phyloP scores from a whole-genome alignment of 2,329 filamentous ascomycete species.

The Gyromitra esculenta region DNA sequence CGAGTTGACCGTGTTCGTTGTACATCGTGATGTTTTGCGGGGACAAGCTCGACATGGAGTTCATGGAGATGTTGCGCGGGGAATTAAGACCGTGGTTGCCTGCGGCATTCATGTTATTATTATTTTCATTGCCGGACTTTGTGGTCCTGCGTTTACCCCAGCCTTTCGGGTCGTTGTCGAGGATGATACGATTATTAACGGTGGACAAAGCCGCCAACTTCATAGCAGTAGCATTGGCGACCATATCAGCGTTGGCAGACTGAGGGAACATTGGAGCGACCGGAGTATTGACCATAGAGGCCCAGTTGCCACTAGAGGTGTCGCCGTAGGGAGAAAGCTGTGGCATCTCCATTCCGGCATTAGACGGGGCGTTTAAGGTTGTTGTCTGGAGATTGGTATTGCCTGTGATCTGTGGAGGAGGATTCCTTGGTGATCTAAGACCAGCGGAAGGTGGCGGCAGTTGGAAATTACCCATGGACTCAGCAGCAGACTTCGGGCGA shows the following conservation, averaged over 20 bases:
- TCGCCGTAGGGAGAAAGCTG: conserved; percentile 84
- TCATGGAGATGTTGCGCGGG: conserved; percentile 66
- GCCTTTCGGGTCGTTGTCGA: conserved; percentile 82
- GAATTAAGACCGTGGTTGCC: conserved; percentile 66
- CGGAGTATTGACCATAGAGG: conserved; percentile 96
- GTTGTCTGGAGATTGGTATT: conserved; percentile 82
- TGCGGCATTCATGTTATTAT: conserved; percentile 52
- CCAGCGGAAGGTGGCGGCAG: conserved; percentile 80
- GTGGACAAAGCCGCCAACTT: conserved; percentile 96
- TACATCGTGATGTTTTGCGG: conserved; percentile 90
- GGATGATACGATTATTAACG: conserved; percentile 95
- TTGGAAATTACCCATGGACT: conserved; percentile 93
- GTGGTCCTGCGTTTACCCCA: conserved; percentile 87
- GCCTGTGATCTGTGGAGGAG: conserved; percentile 68
- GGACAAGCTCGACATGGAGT: conserved; percentile 65
- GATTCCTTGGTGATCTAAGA: conserved; percentile 81
- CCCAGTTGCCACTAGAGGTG: conserved; percentile 89
- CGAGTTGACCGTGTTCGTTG: conserved; percentile 82
- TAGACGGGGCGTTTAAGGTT: conserved; percentile 74
- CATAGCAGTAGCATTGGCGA: conserved; percentile 98
- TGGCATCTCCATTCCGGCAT: conserved; percentile 78
- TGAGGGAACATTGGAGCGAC: conserved; percentile 85
- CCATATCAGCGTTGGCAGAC: conserved; percentile 88
- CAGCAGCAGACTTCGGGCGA: conserved; percentile 80
- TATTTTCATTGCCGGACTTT: conserved; percentile 73